Evolutionary conservation across 805 yeast species (phyloP), one percentile per base, ranked within the genome.

Genomic region (Yarrowia alimentaria): DNA sequence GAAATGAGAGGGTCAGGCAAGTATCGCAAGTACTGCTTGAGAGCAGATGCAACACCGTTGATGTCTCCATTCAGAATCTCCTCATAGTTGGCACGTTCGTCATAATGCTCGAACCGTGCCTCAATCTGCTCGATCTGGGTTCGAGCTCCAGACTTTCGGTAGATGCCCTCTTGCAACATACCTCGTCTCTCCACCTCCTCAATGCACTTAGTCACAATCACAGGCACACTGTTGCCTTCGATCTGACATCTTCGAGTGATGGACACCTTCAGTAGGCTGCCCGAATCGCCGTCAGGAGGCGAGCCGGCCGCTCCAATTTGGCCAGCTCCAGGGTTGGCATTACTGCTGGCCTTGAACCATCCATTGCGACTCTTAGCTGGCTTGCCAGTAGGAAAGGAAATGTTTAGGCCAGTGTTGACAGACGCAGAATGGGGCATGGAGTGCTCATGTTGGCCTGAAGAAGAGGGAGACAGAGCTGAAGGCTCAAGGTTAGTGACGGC

Each of bases 1-100:
- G 94, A 80, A 29, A 93, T 80, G 35, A 93, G 75, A 0, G 98
- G 96, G 55, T 84, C 85, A 0, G 95, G 90, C 34, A 93, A 72
- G 60, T 82, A 79, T 53, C 96, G 78, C 58, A 93, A 70, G 63
- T 90, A 93, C 62, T 96, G 77, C 65, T 93, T 93, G 60, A 93
- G 71, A 9, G 93, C 85, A 29, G 89, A 80, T 0, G 96, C 82
- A 3, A 89, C 82, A 0, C 95, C 96, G 65, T 87, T 81, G 24
- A 91, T 79, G 68, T 93, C 99, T 48, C 80, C 79, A 35, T 65
- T 63, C 51, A 79, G 61, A 12, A 66, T 57, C 16, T 60, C 63
- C 17, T 66, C 66, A 40, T 70, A 58, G 47, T 67, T 68, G 21
- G 60, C 58, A 10, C 68, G 68, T 30, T 68, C 66, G n/a, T 62